phyloP scores from a whole-genome alignment of 768 basidiomycete species.

The Cystobasidiopsis lactophilus region DNA sequence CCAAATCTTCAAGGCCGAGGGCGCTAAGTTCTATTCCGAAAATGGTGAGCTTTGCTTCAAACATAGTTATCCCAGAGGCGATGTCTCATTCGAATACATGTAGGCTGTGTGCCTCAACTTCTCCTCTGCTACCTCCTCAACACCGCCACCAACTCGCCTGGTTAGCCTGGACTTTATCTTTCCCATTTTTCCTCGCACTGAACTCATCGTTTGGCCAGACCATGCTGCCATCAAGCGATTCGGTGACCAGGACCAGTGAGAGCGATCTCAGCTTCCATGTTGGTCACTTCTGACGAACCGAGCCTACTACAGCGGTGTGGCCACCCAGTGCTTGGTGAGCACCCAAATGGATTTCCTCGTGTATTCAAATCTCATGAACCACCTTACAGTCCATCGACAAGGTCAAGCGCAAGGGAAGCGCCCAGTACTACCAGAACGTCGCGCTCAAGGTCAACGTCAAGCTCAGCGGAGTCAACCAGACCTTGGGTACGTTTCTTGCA shows the following conservation, averaged over 20 bases:
- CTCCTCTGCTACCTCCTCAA: constrained; percentile 1
- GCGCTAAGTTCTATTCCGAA: neutral
- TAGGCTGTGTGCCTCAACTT: neutral
- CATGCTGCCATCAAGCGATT: constrained; percentile 6
- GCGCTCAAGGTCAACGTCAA: constrained; percentile 15
- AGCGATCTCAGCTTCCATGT: no score
- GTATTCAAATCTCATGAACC: neutral
- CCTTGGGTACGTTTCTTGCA: no score
- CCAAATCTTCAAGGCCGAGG: neutral
- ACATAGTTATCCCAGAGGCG: no score
- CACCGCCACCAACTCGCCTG: no score
- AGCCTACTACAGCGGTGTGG: constrained; percentile 12
- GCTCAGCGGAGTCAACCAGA: constrained; percentile 11
- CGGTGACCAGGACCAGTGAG: constrained; percentile 11
- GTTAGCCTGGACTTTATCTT: no score
- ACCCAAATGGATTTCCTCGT: neutral
- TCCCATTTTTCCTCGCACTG: no score
- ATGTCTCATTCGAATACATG: no score
- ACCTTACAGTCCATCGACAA: constrained; percentile 3
- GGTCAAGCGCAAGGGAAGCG: constrained; percentile 6
- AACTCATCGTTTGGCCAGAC: neutral
- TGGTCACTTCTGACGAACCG: no score
- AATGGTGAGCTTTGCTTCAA: no score
- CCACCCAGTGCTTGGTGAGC: constrained; percentile 15
- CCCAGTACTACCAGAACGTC: constrained; percentile 10